Conservation (phyloP, 208 protist species). For the Porcisia deanei region DNA sequence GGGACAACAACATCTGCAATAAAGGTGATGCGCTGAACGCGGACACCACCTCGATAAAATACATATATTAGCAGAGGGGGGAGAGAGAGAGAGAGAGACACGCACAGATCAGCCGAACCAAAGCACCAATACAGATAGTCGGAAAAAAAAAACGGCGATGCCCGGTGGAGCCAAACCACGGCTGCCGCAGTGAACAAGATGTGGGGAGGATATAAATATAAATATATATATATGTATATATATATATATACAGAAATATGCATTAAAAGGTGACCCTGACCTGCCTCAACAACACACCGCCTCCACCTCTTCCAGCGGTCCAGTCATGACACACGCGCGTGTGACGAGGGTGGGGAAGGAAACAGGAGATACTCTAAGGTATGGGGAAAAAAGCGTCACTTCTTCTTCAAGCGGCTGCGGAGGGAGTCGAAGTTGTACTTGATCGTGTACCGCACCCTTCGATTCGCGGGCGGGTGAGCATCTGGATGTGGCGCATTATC, state of each 20-base stretch:
- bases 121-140: too few relatives aligned
- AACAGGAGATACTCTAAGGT: not conserved
- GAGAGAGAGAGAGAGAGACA: not conserved
- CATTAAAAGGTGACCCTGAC: not conserved
- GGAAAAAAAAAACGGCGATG: too few relatives aligned
- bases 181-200: not conserved
- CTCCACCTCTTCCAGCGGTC: not conserved
- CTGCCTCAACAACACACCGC: not conserved
- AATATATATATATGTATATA: not conserved
- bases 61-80: too few relatives aligned
- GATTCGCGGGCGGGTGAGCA: not conserved
- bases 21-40: too few relatives aligned
- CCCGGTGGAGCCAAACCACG: not conserved
- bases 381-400: not conserved
- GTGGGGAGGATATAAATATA: not conserved
- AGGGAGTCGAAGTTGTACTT: conserved; percentile 31
- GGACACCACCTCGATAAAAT: too few relatives aligned
- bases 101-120: not conserved
- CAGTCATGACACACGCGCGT: too few relatives aligned
- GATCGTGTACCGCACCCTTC: conserved; percentile 22
- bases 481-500: not conserved
- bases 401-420: conserved; percentile 10
- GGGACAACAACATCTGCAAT: too few relatives aligned
- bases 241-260: not conserved
- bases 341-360: too few relatives aligned